A percentile compares a stretch with the other conserved stretches of the same genome.
Conservation (phyloP, 208 protist species). For the Leishmania arabica region DNA sequence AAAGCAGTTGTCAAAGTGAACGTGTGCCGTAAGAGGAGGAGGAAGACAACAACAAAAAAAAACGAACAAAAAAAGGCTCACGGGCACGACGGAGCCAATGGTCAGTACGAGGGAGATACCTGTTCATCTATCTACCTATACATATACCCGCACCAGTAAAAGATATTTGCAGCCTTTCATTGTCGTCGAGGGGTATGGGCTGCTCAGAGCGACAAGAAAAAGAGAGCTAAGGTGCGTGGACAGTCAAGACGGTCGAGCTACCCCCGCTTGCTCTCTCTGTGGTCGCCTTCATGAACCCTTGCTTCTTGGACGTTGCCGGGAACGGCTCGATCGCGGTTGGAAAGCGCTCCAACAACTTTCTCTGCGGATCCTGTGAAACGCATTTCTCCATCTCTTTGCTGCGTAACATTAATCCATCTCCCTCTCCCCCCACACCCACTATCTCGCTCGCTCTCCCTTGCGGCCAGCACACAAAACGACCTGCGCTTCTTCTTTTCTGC, state of each 20-base stretch:
- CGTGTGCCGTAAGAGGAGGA: not conserved
- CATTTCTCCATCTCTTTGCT: not conserved
- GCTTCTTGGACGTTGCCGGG: too few relatives aligned
- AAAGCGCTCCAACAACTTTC: not conserved
- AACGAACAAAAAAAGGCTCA: not conserved
- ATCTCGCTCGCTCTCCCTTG: not conserved
- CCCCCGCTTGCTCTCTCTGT: not conserved
- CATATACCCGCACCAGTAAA: not conserved
- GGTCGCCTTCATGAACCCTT: not conserved
- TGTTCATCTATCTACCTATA: too few relatives aligned
- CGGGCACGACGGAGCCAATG: not conserved
- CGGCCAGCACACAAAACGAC: not conserved
- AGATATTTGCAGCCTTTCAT: not conserved
- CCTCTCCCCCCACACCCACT: not conserved
- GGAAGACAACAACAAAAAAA: not conserved
- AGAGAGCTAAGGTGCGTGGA: not conserved
- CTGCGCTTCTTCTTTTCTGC: not conserved
- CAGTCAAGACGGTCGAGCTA: too few relatives aligned
- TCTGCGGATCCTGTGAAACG: too few relatives aligned
- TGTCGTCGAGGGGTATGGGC: not conserved
- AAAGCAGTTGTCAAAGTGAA: not conserved
- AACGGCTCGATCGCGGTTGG: not conserved
- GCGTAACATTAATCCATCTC: not conserved
- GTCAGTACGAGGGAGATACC: not conserved
- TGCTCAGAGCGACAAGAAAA: not conserved